Percentiles rank a stretch among this genome's conserved stretches.
These are phyloP conservation scores for Sequoiadendron giganteum DNA, from an alignment of 75 land plant species.

Conservation along the genomic window DNA sequence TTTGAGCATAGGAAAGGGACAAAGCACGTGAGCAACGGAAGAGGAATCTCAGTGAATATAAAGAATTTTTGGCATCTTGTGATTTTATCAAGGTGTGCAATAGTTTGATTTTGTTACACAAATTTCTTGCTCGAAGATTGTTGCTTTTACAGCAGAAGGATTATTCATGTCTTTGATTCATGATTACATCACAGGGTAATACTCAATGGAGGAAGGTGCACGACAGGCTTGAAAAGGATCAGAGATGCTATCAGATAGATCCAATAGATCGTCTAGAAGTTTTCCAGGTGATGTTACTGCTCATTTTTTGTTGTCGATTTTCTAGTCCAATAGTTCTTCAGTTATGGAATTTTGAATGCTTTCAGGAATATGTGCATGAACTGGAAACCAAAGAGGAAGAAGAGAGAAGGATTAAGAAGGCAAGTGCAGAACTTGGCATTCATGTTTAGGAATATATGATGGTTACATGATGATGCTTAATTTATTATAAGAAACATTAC, in stretches of 20 bases:
- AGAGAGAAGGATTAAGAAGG: constrained; percentile 78
- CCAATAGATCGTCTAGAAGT: constrained; percentile 81
- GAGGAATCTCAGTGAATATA: constrained; percentile 52
- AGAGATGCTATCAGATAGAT: constrained; percentile 81
- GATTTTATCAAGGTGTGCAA: constrained; percentile 79
- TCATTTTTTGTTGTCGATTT: neutral
- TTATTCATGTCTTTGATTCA: neutral
- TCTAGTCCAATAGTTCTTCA: neutral
- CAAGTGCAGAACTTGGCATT: constrained; percentile 8
- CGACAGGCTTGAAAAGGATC: constrained; percentile 90
- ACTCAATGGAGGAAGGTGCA: constrained; percentile 95
- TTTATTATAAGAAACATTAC: neutral
- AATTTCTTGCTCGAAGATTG: neutral
- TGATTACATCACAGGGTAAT: constrained; percentile 42
- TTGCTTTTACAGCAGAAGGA: neutral
- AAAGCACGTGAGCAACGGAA: constrained; percentile 79
- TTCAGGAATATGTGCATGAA: constrained; percentile 85
- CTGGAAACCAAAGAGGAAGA: constrained; percentile 89
- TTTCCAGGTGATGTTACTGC: constrained; percentile 55
- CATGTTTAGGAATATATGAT: neutral
- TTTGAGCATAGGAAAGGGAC: constrained; percentile 59
- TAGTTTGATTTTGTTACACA: neutral
- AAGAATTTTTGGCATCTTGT: constrained; percentile 75
- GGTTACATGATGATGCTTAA: neutral
- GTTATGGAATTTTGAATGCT: constrained; percentile 3